These are phyloP conservation scores for Mycena leptocephala DNA, from an alignment of 768 basidiomycete species.

Conservation along the genomic window DNA sequence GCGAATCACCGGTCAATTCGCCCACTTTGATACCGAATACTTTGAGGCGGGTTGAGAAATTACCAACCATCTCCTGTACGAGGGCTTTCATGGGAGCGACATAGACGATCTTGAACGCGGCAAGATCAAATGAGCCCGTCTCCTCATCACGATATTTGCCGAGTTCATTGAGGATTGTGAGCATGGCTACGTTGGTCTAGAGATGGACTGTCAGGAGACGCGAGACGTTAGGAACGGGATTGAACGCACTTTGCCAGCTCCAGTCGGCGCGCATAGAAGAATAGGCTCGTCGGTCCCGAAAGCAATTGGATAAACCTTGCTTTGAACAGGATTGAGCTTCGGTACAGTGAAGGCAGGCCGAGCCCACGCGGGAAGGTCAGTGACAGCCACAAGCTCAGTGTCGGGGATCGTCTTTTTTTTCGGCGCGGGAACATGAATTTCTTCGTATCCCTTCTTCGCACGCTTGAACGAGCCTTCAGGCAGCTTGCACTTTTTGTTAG, in stretches of 20 bases:
- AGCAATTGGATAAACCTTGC: conserved; percentile 92
- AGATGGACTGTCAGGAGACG: conserved; percentile 17
- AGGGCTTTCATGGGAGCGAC: conserved; percentile 99
- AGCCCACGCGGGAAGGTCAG: conserved; percentile 88
- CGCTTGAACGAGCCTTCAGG: conserved; percentile 99
- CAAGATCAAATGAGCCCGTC: conserved; percentile 87
- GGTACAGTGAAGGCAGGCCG: conserved; percentile 88
- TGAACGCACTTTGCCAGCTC: conserved; percentile 93
- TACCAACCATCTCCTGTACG: conserved; percentile 98
- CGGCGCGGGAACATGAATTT: conserved; percentile 96
- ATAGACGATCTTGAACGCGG: conserved; percentile 97
- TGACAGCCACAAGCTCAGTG: conserved; percentile 81
- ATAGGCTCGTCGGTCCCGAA: conserved; percentile 97
- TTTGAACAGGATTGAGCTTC: conserved; percentile 92
- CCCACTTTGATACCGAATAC: conserved; percentile 86
- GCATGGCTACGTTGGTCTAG: conserved; percentile 98
- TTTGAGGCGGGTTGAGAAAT: conserved; percentile 86
- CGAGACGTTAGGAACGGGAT: not conserved
- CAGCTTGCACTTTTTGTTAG: conserved; percentile 98
- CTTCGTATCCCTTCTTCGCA: conserved; percentile 96
- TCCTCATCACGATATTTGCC: conserved; percentile 88
- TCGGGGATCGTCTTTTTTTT: conserved; percentile 79
- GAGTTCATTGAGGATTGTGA: conserved; percentile 94
- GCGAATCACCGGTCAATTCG: conserved; percentile 96
- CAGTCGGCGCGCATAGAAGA: conserved; percentile 96